These are phyloP conservation scores for Herpetomonas samuelpessoai DNA, from an alignment of 208 protist genomes.

Conservation along the genomic window DNA sequence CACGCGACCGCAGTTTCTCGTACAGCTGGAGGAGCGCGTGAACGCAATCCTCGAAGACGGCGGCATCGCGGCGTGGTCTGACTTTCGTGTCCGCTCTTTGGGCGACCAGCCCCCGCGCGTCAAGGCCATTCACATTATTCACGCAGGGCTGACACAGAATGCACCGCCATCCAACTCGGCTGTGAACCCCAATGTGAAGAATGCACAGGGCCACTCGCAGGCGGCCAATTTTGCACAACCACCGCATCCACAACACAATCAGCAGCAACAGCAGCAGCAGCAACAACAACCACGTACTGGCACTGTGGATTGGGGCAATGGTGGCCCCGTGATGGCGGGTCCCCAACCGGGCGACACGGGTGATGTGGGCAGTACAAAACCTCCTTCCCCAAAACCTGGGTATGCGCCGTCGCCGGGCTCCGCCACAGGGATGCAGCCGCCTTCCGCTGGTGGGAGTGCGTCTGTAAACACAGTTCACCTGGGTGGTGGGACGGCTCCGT, in stretches of 20 bases:
- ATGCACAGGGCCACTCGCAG: background rate
- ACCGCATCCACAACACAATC: background rate
- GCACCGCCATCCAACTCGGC: background rate
- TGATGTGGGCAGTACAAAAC: background rate
- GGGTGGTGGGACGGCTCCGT: background rate
- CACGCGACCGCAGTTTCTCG: conserved; percentile 18
- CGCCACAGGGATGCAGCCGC: background rate
- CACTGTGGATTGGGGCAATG: background rate
- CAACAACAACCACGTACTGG: background rate
- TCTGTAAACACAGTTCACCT: too few species aligned
- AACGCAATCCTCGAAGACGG: conserved; percentile 79
- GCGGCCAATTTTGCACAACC: background rate
- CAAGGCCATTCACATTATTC: conserved; percentile 57
- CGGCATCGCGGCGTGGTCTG: conserved; percentile 64
- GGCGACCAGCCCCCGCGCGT: conserved; percentile 56
- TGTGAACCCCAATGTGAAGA: background rate
- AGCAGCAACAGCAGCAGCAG: conserved; percentile 1
- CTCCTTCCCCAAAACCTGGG: too few species aligned
- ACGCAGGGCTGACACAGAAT: conserved; percentile 17
- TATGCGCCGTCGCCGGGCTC: background rate
- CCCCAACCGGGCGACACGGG: background rate
- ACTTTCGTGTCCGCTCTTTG: conserved; percentile 61
- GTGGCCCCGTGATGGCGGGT: background rate
- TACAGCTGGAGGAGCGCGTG: conserved; percentile 65
- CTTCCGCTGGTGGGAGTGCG: too few species aligned